Evolutionary conservation across 2,329 filamentous ascomycete genomes (phyloP).

Genomic region (Aspergillus pseudoviridinutans): DNA sequence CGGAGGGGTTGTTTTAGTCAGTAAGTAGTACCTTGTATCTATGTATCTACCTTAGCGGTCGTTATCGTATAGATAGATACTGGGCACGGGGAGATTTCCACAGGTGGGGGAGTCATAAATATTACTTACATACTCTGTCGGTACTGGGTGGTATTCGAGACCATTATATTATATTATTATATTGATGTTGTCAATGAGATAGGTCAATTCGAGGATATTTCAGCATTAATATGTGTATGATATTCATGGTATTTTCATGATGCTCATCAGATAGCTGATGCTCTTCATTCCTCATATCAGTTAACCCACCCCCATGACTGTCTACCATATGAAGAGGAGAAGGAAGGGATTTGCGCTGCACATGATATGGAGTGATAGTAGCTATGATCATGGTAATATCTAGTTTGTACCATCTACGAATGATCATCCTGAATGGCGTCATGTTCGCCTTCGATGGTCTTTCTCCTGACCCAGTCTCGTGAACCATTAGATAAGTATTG

Average conservation of each 20-base stretch:
- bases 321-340: not conserved
- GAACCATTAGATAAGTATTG: not conserved
- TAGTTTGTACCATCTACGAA: not conserved
- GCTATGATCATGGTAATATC: not conserved
- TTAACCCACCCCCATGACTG: not conserved
- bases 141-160: too few relatives aligned
- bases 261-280: not conserved
- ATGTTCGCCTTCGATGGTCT: not conserved
- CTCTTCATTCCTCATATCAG: not conserved
- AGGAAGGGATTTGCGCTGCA: not conserved
- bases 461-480: not conserved
- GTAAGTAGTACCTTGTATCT: not conserved
- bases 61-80: not conserved
- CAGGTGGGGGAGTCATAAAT: conserved; percentile 6
- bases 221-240: not conserved
- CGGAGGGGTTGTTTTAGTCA: conserved; percentile 19
- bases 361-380: not conserved
- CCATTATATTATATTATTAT: too few relatives aligned
- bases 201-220: too few relatives aligned
- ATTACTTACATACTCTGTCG: not conserved
- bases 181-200: too few relatives aligned
- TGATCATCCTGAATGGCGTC: not conserved
- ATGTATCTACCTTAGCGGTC: not conserved
- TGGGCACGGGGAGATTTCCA: conserved; percentile 6
- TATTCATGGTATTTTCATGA: not conserved